Base-by-base conservation (phyloP, 176 grass and related monocot genomes). In the Dactylis glomerata region DNA sequence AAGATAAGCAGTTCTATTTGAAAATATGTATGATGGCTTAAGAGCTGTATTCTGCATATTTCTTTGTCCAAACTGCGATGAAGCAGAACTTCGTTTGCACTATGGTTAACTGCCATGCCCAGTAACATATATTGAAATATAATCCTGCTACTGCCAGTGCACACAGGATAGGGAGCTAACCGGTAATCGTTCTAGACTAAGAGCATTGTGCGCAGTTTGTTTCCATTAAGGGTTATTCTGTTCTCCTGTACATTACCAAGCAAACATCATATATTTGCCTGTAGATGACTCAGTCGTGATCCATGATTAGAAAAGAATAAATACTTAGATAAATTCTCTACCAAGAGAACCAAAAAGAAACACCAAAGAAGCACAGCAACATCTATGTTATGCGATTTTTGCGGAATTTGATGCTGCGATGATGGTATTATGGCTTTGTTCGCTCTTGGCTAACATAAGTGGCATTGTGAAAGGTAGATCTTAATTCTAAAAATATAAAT, bases 71-170 rank as follows among this genome's bases (percentile, higher is more conserved):
- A 74, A 34, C 14, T 75, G 62, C 0, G 13, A 57, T 28, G 55
- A 54, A 82, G 57, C 55, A 67, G 69, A 40, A 41, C 19, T n/a
- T n/a, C 40, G 45, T 47, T 91, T 88, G 51, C 73, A 77, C 69
- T 57, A 8, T 78, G 47, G 10, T 32, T 76, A 27, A 64, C 36
- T 22, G 56, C 27, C 44, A 86, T 86, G 52, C 66, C n/a, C 2
- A 68, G 49, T 63, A 78, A 32, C 19, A 36, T 51, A 36, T 4
- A 24, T 36, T 24, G 28, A 38, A 32, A 45, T 20, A 37, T 37
- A 9, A 66, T 47, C 15, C 57, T 66, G 22, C 31, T 6, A 5
- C 45, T 86, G 62, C 79, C 24, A 65, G 30, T 40, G 28, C 10
- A 36, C 56, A 64, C 8, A 42, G 42, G 7, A 32, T 63, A 45